phyloP scores from a whole-genome alignment of 176 grass and related monocot genomes.

The Zoysia pacifica region DNA sequence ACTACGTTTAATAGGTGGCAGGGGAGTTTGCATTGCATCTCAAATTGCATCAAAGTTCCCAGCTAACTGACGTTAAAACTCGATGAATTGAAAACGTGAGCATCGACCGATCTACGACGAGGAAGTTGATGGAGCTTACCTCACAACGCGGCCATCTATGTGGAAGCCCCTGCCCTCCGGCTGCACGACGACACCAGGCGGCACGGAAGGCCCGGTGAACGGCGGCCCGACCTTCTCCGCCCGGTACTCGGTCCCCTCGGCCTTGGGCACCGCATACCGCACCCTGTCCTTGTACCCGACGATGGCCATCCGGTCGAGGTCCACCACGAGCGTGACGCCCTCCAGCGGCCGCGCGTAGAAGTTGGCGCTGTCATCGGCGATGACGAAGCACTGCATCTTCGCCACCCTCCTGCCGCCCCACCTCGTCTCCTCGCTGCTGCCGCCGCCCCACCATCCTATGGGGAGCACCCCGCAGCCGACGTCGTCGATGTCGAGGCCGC shows the following conservation, averaged over 20 bases:
- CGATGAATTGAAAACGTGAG: too few species aligned
- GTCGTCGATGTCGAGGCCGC: neutral
- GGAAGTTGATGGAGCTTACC: slow-evolving; percentile 46
- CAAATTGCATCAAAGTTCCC: too few species aligned
- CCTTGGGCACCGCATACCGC: slow-evolving; percentile 46
- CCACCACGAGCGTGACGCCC: slow-evolving; percentile 62
- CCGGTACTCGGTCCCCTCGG: slow-evolving; percentile 58
- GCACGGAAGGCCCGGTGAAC: neutral
- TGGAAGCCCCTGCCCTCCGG: neutral
- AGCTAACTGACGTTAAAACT: too few species aligned
- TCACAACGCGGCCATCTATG: neutral
- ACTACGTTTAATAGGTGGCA: too few species aligned
- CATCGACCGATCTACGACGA: too few species aligned
- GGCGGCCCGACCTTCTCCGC: neutral
- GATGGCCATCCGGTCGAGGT: slow-evolving; percentile 67
- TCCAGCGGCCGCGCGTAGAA: slow-evolving; percentile 61
- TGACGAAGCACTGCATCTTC: slow-evolving; percentile 53
- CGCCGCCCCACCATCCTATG: slow-evolving; percentile 61
- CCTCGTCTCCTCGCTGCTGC: neutral
- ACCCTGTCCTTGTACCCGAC: slow-evolving; percentile 53
- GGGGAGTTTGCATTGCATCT: too few species aligned
- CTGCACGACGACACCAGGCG: neutral
- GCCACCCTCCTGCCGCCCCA: slow-evolving; percentile 17
- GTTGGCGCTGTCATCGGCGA: slow-evolving; percentile 47
- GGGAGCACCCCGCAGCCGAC: neutral